Conservation (phyloP, 331 rosid species). For the Saraca asoca region DNA sequence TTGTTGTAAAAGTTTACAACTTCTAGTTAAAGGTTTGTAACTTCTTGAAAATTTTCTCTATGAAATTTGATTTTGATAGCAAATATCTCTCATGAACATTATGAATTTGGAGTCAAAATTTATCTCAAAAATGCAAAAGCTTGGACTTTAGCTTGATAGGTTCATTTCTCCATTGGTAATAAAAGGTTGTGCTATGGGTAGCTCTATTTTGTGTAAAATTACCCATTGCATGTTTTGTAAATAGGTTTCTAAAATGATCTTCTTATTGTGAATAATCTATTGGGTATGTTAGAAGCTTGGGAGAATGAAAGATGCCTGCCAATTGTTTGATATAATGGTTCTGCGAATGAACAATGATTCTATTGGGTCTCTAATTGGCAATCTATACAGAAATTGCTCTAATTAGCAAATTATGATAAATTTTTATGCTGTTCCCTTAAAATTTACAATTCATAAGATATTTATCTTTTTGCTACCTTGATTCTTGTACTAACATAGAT, state of each 20-base stretch:
- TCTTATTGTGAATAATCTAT: slow-evolving; percentile 60
- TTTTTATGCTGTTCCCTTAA: no score
- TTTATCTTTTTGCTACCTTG: no score
- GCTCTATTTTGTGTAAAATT: slow-evolving; percentile 42
- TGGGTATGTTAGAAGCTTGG: slow-evolving; percentile 68
- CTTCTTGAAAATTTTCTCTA: slow-evolving; percentile 41
- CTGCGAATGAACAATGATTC: no score
- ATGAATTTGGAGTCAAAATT: slow-evolving; percentile 42
- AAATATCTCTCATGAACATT: slow-evolving; percentile 58
- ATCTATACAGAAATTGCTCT: no score
- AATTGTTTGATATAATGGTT: slow-evolving; percentile 65
- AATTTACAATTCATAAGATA: no score
- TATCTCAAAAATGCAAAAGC: slow-evolving; percentile 58
- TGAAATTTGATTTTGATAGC: slow-evolving; percentile 85
- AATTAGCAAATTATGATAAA: no score
- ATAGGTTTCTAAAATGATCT: slow-evolving; percentile 68
- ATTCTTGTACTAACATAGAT: no score
- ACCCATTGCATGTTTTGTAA: slow-evolving; percentile 56
- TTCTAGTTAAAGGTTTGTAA: no score
- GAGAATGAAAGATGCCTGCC: slow-evolving; percentile 54
- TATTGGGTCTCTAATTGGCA: no score
- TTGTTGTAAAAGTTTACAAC: no score
- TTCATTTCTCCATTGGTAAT: slow-evolving; percentile 74
- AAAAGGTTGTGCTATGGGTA: slow-evolving; percentile 51
- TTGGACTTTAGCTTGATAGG: slow-evolving; percentile 72